Percentiles rank a stretch among this genome's conserved stretches.
Evolutionary conservation across 2,329 filamentous ascomycete species (phyloP).

Genomic region (Verticillium klebahnii): DNA sequence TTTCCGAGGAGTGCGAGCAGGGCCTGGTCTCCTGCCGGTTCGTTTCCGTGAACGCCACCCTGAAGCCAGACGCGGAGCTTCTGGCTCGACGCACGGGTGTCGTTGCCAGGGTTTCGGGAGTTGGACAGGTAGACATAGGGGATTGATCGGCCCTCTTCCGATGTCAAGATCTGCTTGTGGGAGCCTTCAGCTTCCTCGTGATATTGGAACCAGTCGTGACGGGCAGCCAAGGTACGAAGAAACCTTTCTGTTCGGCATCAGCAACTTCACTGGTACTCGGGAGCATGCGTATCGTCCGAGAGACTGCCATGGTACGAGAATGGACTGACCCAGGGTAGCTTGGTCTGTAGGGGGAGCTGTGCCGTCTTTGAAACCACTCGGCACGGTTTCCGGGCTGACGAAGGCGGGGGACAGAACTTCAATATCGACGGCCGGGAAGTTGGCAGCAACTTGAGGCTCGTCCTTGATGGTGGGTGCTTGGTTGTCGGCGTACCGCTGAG

Average conservation of each 20-base stretch:
- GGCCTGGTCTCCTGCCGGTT: constrained; percentile 6
- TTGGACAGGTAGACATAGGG: constrained; percentile 9
- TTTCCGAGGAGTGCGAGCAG: constrained; percentile 7
- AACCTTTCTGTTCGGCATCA: constrained; percentile 10
- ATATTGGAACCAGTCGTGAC: constrained; percentile 18
- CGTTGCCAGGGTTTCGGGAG: constrained; percentile 6
- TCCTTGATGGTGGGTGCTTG: too few relatives aligned
- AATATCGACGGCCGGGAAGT: constrained; percentile 9
- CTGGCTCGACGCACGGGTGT: constrained; percentile 5
- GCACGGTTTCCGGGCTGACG: constrained; percentile 5
- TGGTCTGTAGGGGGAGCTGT: background rate
- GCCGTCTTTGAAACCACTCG: constrained; percentile 11
- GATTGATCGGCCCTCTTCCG: constrained; percentile 15
- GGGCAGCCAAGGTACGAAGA: constrained; percentile 14
- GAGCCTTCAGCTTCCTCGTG: background rate
- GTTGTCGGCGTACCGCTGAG: too few relatives aligned
- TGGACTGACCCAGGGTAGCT: too few relatives aligned
- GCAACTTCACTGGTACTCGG: too few relatives aligned
- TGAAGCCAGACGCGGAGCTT: constrained; percentile 8
- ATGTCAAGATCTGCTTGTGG: background rate
- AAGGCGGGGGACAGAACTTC: constrained; percentile 13
- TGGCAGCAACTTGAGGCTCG: constrained; percentile 3
- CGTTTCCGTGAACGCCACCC: constrained; percentile 6
- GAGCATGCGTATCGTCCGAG: too few relatives aligned
- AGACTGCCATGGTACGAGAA: too few relatives aligned